Evolutionary conservation across 495 filamentous ascomycete species (phyloP).

Genomic region (Neurospora hispaniola): DNA sequence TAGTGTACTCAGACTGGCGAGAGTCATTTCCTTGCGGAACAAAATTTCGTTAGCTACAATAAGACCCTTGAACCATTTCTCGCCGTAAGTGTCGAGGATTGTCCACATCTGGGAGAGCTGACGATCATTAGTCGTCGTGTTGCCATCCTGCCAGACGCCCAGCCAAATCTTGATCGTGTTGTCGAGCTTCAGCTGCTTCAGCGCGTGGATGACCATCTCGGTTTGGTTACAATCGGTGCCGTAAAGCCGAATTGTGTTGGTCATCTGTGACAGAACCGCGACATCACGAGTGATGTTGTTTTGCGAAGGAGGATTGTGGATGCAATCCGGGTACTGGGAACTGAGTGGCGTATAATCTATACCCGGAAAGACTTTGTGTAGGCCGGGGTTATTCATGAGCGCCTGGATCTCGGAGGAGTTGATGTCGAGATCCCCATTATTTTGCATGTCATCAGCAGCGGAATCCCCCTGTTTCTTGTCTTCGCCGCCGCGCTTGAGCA

Average conservation of each 20-base stretch:
- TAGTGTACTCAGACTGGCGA: conserved; percentile 50
- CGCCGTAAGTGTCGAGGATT: conserved; percentile 58
- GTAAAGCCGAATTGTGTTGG: conserved; percentile 81
- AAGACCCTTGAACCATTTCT: conserved; percentile 65
- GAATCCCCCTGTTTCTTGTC: conserved; percentile 5
- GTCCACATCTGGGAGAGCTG: conserved; percentile 74
- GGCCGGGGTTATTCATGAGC: conserved; percentile 64
- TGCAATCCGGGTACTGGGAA: conserved; percentile 79
- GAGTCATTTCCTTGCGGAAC: conserved; percentile 64
- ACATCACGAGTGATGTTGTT: conserved; percentile 92
- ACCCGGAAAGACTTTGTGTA: conserved; percentile 94
- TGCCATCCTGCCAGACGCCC: conserved; percentile 85
- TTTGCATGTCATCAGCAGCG: conserved; percentile 32
- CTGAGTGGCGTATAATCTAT: conserved; percentile 94
- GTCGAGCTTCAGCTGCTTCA: conserved; percentile 59
- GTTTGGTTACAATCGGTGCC: conserved; percentile 98
- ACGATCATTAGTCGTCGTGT: conserved; percentile 71
- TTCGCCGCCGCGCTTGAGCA: conserved; percentile 35
- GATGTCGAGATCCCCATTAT: conserved; percentile 59
- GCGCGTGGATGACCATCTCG: conserved; percentile 80
- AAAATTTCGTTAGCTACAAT: conserved; percentile 94
- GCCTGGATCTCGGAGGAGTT: conserved; percentile 71
- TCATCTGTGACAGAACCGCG: conserved; percentile 84
- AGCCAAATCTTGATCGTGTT: conserved; percentile 82
- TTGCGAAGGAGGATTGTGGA: conserved; percentile 67